Base-by-base conservation (phyloP, 768 basidiomycete genomes). In the Russula abietina region DNA sequence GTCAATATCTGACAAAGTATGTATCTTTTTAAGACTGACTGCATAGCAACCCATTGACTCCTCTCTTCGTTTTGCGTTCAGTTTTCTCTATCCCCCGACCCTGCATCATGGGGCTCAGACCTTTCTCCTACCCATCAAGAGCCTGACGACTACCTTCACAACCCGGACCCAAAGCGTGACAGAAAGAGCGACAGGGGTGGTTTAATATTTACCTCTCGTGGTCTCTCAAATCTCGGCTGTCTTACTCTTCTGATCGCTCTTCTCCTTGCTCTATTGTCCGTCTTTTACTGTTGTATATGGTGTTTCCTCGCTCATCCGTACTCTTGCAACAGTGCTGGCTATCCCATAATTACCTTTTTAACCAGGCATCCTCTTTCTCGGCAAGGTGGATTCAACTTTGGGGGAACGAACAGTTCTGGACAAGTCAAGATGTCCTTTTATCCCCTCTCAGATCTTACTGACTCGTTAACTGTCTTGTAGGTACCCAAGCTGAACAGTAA, bases 401-500 rank as follows among this genome's bases (percentile, higher is more conserved):
- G 81, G 12, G 81, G 80, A 0, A 75, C 75, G 50, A 82, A 83
- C 66, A 70, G 73, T 24, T 75, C 75, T 2, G 81, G 83, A 16
- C 81, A 83, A 70, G 77, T 72, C 55, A 45, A 39, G 9, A 26
- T 54, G 14, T 19, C 28, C 32, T 2, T 26, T 48, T 28, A 19
- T 14, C 30, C 17, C 36, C 30, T 56, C 36, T 12, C 12, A 7
- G 26, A n/a, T 28, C 14, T 41, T 39, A 28, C 41, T 53, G 51
- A 57, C 38, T 32, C 33, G 17, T 51, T 38, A 11, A 48, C 19
- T 41, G 12, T 39, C 14, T 14, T 53, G 8, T 76, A 91, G 81
- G 76, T 92, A 3, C 89, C 91, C 4, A 71, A 76, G 45, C 79
- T 89, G 6, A 48, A 3, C 8, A 38, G 46, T 22, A 45, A 3